Evolutionary conservation across 345 rosid genomes (phyloP), one percentile per base, ranked within the genome.

Genomic region (Euphorbia lathyris): DNA sequence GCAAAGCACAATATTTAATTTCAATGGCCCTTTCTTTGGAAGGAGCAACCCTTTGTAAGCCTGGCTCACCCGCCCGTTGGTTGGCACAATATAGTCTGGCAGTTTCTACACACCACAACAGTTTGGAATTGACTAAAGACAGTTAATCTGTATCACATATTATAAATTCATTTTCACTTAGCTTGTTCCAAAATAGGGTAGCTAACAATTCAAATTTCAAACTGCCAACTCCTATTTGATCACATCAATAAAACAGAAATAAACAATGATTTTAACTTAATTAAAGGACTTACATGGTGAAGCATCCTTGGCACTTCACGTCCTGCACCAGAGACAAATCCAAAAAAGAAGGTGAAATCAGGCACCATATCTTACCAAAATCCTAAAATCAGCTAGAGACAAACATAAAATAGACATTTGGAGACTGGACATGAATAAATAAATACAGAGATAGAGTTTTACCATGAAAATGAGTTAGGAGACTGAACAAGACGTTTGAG

Each of bases 231-330:
- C 25, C 6, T 25, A 65, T 19, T 64, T 64, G 53, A 23, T 25
- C n/a, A 14, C n/a, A 13, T 0, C 5, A 20, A 30, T 50, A 51
- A 9, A 52, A 0, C 9, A 34, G 43, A 34, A 1, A 66, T 13
- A 52, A n/a, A 16, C 32, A 7, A 34, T 51, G 3, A n/a, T 11
- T 17, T 9, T 0, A 38, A 11, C 9, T 8, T 5, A 51, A 20
- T 5, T n/a, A 6, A 58, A 30, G 20, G 19, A 51, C 71, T 67
- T 36, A 67, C 71, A 67, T 67, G 19, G 53, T 67, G 51, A 67
- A 67, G 71, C 71, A 67, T 11, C 71, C 71, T n/a, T 67, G 71
- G 17, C 71, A 67, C 23, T 67, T 67, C 34, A 67, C 71, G 40
- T 67, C 71, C 71, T 67, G 60, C 62, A 36, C 19, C 1, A 67